A percentile compares a stretch with the other conserved stretches of the same genome.
phyloP scores from a whole-genome alignment of 2,329 filamentous ascomycete genomes.

The Xylaria sp. region DNA sequence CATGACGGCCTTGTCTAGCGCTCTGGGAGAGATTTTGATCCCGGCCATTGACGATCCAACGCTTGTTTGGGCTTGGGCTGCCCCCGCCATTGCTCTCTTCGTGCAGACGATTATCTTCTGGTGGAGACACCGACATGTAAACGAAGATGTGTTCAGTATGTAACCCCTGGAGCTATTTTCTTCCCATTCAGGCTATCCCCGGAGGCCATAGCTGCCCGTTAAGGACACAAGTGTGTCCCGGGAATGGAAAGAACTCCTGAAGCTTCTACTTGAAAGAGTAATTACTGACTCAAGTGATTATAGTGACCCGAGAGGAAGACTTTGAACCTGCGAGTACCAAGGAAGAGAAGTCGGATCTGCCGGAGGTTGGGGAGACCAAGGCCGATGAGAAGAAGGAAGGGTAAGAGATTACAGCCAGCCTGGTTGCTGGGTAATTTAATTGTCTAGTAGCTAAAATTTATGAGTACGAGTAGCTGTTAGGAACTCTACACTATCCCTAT shows the following conservation, averaged over 20 bases:
- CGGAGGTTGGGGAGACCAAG: constrained; percentile 5
- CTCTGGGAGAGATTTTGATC: constrained; percentile 52
- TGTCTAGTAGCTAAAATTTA: too few species aligned
- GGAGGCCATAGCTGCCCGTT: too few species aligned
- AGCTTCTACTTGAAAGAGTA: too few species aligned
- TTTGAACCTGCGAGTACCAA: constrained; percentile 20
- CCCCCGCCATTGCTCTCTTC: constrained; percentile 53
- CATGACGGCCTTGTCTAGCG: constrained; percentile 62
- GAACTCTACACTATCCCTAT: too few species aligned
- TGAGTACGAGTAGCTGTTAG: too few species aligned
- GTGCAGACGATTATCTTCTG: constrained; percentile 55
- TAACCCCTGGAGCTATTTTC: too few species aligned
- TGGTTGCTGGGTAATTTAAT: too few species aligned
- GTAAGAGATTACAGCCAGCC: too few species aligned
- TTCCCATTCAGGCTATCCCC: too few species aligned
- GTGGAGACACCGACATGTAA: constrained; percentile 52
- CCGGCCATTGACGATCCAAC: constrained; percentile 51
- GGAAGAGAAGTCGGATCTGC: constrained; percentile 15
- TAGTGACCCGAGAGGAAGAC: constrained; percentile 31
- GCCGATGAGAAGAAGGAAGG: constrained; percentile 23
- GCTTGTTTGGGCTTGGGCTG: constrained; percentile 46
- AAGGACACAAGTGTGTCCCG: too few species aligned
- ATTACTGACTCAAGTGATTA: too few species aligned
- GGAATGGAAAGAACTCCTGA: too few species aligned
- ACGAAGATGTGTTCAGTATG: constrained; percentile 54